phyloP scores from a whole-genome alignment of 2,329 filamentous ascomycete species.

The Orbilia quercus region DNA sequence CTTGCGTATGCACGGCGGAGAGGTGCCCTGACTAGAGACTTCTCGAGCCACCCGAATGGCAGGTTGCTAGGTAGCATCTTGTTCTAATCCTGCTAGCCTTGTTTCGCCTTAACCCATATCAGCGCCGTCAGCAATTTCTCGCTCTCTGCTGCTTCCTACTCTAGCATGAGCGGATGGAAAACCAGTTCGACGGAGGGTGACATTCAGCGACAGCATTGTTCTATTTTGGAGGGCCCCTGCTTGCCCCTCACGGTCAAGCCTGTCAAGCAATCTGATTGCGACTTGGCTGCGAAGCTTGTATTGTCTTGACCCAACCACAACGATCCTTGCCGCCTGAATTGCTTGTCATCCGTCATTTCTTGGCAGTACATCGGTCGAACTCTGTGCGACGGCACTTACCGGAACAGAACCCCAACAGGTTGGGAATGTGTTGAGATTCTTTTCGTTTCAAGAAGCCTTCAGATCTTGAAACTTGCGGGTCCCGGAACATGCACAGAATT shows the following conservation, averaged over 20 bases:
- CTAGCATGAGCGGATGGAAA: background rate
- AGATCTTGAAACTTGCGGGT: background rate
- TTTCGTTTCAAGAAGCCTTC: background rate
- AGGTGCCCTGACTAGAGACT: slow-evolving; percentile 2
- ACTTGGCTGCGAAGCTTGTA: slow-evolving; percentile 26
- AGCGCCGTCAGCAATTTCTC: background rate
- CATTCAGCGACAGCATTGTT: slow-evolving; percentile 14
- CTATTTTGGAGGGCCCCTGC: slow-evolving; percentile 24
- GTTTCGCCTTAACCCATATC: background rate
- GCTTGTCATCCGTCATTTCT: slow-evolving; percentile 1
- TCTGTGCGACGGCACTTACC: slow-evolving; percentile 27
- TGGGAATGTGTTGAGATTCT: slow-evolving; percentile 29
- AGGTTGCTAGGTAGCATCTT: background rate
- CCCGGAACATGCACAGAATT: background rate
- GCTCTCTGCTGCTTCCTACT: background rate
- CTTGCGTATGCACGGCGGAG: slow-evolving; percentile 9
- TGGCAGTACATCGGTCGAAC: slow-evolving; percentile 3
- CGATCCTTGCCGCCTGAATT: slow-evolving; percentile 11
- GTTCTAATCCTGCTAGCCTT: background rate
- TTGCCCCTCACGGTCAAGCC: slow-evolving; percentile 5
- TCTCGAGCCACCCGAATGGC: too few species aligned
- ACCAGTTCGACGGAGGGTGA: slow-evolving; percentile 24
- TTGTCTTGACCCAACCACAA: slow-evolving; percentile 14
- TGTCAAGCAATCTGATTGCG: slow-evolving; percentile 16
- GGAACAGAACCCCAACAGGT: slow-evolving; percentile 35